A percentile compares a stretch with the other conserved stretches of the same genome.
Conservation (phyloP, 345 rosid genomes). For the Lenwebbia sp. region DNA sequence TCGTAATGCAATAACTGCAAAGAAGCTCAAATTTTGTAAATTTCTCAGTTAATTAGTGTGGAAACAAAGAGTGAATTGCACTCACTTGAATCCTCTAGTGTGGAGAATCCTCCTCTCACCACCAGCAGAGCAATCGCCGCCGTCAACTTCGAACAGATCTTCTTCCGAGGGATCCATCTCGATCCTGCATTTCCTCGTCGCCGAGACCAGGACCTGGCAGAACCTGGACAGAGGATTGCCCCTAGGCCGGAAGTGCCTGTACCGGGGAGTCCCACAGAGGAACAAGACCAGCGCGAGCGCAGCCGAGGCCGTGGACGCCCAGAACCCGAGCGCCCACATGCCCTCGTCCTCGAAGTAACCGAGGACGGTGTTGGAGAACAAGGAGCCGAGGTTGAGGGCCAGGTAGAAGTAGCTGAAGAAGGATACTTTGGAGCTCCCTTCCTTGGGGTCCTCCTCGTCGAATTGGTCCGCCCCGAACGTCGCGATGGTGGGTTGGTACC, state of each 20-base stretch:
- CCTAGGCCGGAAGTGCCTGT: slow-evolving; percentile 59
- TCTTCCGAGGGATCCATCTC: slow-evolving; percentile 14
- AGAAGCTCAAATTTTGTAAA: not conserved
- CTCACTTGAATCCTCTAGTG: slow-evolving; percentile 64
- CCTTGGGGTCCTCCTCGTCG: slow-evolving; percentile 76
- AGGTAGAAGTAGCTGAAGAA: slow-evolving; percentile 94
- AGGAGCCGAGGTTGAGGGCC: slow-evolving; percentile 86
- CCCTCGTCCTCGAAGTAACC: slow-evolving; percentile 88
- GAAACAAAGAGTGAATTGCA: not conserved
- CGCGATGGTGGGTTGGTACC: slow-evolving; percentile 90
- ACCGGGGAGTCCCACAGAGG: slow-evolving; percentile 66
- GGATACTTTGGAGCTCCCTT: slow-evolving; percentile 71
- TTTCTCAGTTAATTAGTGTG: not conserved
- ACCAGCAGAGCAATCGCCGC: not conserved
- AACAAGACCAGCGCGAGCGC: slow-evolving; percentile 54
- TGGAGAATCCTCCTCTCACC: slow-evolving; percentile 61
- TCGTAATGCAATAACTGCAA: not conserved
- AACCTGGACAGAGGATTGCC: slow-evolving; percentile 81
- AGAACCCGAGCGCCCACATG: slow-evolving; percentile 74
- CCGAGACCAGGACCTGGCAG: slow-evolving; percentile 72
- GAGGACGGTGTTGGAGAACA: slow-evolving; percentile 78
- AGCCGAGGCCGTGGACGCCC: slow-evolving; percentile 84
- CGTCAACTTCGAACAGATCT: slow-evolving; percentile 38
- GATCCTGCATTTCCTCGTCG: slow-evolving; percentile 46
- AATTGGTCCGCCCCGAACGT: slow-evolving; percentile 97